Evolutionary conservation across 2,329 filamentous ascomycete genomes (phyloP).

Genomic region (Triangularia setosa): DNA sequence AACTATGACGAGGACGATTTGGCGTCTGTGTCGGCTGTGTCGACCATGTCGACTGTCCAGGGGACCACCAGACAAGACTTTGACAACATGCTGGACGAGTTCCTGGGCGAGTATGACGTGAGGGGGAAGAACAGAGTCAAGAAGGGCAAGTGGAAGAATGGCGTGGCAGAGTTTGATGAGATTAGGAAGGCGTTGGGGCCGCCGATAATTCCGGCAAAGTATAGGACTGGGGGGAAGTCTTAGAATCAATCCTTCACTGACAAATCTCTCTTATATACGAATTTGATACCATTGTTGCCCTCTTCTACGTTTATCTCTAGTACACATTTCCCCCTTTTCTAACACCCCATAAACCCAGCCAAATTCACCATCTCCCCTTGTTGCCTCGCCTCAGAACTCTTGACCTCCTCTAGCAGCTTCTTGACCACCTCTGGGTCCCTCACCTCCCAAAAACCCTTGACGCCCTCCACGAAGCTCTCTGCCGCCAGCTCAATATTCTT

Average conservation of each 20-base stretch:
- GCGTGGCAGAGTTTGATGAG: conserved; percentile 87
- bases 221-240: conserved; percentile 1
- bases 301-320: no score
- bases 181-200: conserved; percentile 76
- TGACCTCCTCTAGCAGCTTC: conserved; percentile 45
- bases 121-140: conserved; percentile 71
- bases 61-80: conserved; percentile 74
- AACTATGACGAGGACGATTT: conserved; percentile 44
- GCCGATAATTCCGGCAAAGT: conserved; percentile 51
- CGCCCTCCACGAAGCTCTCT: conserved; percentile 62
- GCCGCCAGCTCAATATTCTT: conserved; percentile 62
- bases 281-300: neutral
- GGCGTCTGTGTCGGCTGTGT: conserved; percentile 58
- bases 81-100: conserved; percentile 88
- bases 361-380: conserved; percentile 8
- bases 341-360: conserved; percentile 15
- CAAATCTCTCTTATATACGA: neutral
- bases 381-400: neutral
- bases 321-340: neutral
- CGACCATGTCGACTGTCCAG: conserved; percentile 66
- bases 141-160: conserved; percentile 75
- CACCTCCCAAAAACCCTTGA: conserved; percentile 73
- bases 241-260: neutral
- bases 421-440: conserved; percentile 64
- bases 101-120: conserved; percentile 70